phyloP scores from a whole-genome alignment of 176 grass and related monocot species.

The Avena eriantha region DNA sequence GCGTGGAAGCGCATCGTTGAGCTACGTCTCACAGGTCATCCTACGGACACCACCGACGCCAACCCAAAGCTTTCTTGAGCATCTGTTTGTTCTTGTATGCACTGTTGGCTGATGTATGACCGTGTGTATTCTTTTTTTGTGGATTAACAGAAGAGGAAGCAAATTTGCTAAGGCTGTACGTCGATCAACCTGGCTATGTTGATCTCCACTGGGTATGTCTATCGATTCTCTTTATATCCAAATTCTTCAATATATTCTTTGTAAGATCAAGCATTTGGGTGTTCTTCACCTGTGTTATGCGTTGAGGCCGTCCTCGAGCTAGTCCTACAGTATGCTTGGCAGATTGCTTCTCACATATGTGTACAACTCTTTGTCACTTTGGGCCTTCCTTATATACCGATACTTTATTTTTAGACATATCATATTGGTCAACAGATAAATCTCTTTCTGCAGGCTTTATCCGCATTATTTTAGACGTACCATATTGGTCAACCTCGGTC shows the following conservation, averaged over 20 bases:
- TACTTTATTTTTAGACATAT: background rate
- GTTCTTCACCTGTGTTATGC: background rate
- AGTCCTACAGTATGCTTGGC: background rate
- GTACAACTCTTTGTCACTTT: background rate
- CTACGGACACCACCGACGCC: too few species aligned
- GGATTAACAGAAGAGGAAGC: constrained; percentile 86
- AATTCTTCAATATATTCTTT: background rate
- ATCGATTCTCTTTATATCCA: background rate
- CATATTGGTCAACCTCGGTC: background rate
- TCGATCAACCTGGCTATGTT: constrained; percentile 86
- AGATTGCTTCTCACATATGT: background rate
- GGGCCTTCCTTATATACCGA: background rate
- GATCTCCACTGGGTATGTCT: constrained; percentile 97
- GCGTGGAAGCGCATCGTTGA: constrained; percentile 88
- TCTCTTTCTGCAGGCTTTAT: constrained; percentile 1
- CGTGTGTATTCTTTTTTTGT: constrained; percentile 7
- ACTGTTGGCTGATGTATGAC: background rate
- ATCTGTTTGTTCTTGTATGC: background rate
- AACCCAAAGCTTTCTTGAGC: background rate
- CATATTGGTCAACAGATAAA: background rate
- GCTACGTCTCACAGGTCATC: constrained; percentile 77
- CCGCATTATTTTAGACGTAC: background rate
- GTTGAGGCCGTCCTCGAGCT: background rate
- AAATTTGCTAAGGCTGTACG: constrained; percentile 65
- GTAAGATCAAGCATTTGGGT: background rate